These are phyloP conservation scores for Pleurotus cornucopiae DNA, from an alignment of 768 basidiomycete genomes.

Conservation along the genomic window DNA sequence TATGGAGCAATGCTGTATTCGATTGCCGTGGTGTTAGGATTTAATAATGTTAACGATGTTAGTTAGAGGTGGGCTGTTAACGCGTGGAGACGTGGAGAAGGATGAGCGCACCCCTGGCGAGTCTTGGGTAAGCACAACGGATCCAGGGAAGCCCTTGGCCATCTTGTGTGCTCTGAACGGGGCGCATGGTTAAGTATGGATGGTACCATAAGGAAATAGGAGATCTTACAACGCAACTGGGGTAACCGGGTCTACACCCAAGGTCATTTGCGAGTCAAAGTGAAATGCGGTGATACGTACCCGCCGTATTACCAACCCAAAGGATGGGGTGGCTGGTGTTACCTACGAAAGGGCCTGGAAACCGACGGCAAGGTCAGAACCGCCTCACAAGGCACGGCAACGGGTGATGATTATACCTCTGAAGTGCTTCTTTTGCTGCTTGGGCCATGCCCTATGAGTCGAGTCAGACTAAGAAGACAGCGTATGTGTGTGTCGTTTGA, in stretches of 20 bases:
- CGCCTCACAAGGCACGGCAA: neutral
- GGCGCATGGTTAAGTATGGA: neutral
- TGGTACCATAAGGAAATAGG: neutral
- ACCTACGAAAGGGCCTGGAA: slow-evolving; percentile 27
- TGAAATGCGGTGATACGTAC: slow-evolving; percentile 12
- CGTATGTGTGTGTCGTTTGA: neutral
- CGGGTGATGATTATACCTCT: slow-evolving; percentile 9
- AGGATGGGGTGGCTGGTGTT: slow-evolving; percentile 36
- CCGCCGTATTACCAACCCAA: slow-evolving; percentile 35
- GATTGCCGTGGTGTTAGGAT: too few relatives aligned
- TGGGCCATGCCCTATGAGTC: slow-evolving; percentile 22
- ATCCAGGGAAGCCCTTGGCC: slow-evolving; percentile 28
- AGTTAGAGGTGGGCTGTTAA: neutral
- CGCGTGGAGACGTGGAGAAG: neutral
- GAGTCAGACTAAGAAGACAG: too few relatives aligned
- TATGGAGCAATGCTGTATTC: slow-evolving; percentile 16
- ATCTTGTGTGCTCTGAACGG: slow-evolving; percentile 32
- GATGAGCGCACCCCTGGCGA: slow-evolving; percentile 30
- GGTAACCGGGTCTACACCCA: slow-evolving; percentile 24
- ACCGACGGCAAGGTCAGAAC: neutral
- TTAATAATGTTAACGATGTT: too few relatives aligned
- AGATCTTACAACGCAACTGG: slow-evolving; percentile 21
- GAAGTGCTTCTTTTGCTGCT: slow-evolving; percentile 18
- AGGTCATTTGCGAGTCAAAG: neutral
- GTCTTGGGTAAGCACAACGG: slow-evolving; percentile 39